Conservation (phyloP, 208 protist genomes). For the Trypanosoma conorhini region DNA sequence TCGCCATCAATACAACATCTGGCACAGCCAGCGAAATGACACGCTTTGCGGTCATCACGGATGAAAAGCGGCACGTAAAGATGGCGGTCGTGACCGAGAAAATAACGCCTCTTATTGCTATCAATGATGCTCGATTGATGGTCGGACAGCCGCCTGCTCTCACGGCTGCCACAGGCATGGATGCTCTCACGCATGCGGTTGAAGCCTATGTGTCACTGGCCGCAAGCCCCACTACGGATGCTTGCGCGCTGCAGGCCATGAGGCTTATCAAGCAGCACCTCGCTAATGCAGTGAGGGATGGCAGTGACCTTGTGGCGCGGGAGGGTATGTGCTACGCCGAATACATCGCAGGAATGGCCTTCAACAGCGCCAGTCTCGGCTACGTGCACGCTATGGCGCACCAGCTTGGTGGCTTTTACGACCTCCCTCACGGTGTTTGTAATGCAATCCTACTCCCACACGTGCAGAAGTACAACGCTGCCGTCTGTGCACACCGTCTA, state of each 20-base stretch:
- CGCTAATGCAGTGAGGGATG: conserved; percentile 44
- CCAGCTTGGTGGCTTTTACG: conserved; percentile 82
- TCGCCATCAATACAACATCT: conserved; percentile 87
- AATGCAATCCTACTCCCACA: conserved; percentile 89
- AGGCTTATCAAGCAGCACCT: conserved; percentile 73
- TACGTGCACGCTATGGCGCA: conserved; percentile 91
- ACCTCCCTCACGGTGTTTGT: conserved; percentile 86
- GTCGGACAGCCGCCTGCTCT: conserved; percentile 75
- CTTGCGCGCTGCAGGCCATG: conserved; percentile 71
- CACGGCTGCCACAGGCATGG: conserved; percentile 90
- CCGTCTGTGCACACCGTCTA: conserved; percentile 53
- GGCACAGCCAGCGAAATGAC: conserved; percentile 93
- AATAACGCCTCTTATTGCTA: conserved; percentile 67
- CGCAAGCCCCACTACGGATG: conserved; percentile 65
- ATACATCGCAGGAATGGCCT: conserved; percentile 91
- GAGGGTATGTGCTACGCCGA: conserved; percentile 87
- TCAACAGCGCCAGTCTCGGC: conserved; percentile 88
- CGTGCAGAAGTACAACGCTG: conserved; percentile 70
- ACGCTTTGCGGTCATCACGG: conserved; percentile 87
- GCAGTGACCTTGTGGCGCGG: conserved; percentile 48
- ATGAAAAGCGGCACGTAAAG: conserved; percentile 63
- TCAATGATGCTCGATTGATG: conserved; percentile 82
- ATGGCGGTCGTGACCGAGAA: conserved; percentile 69
- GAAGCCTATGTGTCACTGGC: conserved; percentile 78
- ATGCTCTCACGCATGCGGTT: conserved; percentile 89